Evolutionary conservation across 1,284 basidiomycete species (phyloP).

Genomic region (Heterobasidion parviporum): DNA sequence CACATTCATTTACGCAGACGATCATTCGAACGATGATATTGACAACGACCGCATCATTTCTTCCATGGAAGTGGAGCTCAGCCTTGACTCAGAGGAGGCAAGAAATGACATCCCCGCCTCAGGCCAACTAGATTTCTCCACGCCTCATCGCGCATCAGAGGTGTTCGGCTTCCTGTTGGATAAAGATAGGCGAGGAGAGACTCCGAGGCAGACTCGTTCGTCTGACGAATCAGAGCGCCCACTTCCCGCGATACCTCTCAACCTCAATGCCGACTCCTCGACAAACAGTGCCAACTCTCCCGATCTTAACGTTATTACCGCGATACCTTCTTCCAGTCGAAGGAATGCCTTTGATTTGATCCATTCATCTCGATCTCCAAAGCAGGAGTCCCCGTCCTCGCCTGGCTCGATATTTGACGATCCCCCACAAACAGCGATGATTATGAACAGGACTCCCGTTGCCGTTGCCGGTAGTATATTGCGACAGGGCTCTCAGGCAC

Average conservation of each 20-base stretch:
- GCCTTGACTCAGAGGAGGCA: slow-evolving; percentile 31
- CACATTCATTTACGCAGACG: slow-evolving; percentile 35
- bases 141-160: slow-evolving; percentile 12
- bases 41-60: slow-evolving; percentile 46
- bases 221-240: not conserved
- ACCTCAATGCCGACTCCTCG: slow-evolving; percentile 4
- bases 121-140: slow-evolving; percentile 1
- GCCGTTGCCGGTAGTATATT: not conserved
- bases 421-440: slow-evolving; percentile 10
- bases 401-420: slow-evolving; percentile 10
- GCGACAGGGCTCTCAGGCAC: not conserved
- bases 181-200: slow-evolving; percentile 7
- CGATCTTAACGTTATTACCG: not conserved
- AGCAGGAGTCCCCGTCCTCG: slow-evolving; percentile 7
- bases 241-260: not conserved
- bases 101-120: slow-evolving; percentile 5
- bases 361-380: not conserved
- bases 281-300: slow-evolving; percentile 1
- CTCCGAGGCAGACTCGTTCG: not conserved
- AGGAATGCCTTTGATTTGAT: not conserved
- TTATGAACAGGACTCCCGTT: slow-evolving; percentile 11
- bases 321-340: not conserved
- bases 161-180: slow-evolving; percentile 15
- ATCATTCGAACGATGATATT: slow-evolving; percentile 28
- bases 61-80: slow-evolving; percentile 66